Evolutionary conservation across 371 early-diverging fungal genomes (phyloP), one percentile per base, ranked within the genome.

Genomic region (Gilbertella persicaria): DNA sequence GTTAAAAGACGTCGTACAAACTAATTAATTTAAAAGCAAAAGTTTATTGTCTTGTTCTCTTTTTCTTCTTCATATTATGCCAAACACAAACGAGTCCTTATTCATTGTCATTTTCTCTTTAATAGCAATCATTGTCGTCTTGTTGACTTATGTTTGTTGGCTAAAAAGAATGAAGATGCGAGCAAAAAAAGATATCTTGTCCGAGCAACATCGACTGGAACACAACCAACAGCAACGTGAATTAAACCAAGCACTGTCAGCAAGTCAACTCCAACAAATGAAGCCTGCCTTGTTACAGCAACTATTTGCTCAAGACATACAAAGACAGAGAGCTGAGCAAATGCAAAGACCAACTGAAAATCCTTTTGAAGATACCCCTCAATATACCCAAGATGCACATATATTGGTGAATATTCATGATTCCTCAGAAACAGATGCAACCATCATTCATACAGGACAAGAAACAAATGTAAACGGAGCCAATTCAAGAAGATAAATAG

Each of bases 261-360:
- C 58, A 16, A 49, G 36, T 25, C 45, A 63, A 19, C 41, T 63
- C 0, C 64, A 63, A 28, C 45, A 58, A 35, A 21, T 63, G 28
- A 63, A 63, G 19, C 64, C 64, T 8, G 64, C 58, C 2, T 43
- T 63, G 25, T 33, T 58, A 41, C 58, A 58, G 16, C 49, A 63
- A 10, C 23, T 63, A 16, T 63, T 50, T 24, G 48, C 36, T 30
- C 24, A 44, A 42, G 55, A 54, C 20, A 30, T 50, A 23, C 56
- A 55, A 33, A 39, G 24, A 25, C 45, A 45, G 8, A 20, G 35
- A 23, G 42, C 21, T 8, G 42, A 36, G 5, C 39, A 33, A 6
- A 33, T 33, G 33, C 43, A 56, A 21, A 21, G 23, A 8, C 33
- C 4, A 33, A 33, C 33, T 5, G 33, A 33, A 33, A 58, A 58